Evolutionary conservation across 108 stramenopile genomes (phyloP).

Genomic region (Skeletonema costatum): DNA sequence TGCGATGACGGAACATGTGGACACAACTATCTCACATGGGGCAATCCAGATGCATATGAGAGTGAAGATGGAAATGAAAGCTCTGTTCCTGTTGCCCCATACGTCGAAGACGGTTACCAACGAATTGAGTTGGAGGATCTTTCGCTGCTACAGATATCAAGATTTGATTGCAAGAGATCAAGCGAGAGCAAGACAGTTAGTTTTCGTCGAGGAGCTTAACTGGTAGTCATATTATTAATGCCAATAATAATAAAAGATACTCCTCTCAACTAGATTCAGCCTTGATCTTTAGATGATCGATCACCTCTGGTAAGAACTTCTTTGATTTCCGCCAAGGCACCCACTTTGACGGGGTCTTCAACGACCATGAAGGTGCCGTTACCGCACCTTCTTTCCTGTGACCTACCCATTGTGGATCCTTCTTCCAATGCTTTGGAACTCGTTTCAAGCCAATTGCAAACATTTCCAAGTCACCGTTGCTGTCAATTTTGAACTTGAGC

Average conservation of each 20-base stretch:
- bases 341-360: constrained; percentile 60
- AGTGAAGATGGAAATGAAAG: constrained; percentile 4
- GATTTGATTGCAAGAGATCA: constrained; percentile 69
- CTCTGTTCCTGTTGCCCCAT: constrained; percentile 32
- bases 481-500: constrained; percentile 40
- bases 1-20: constrained; percentile 82
- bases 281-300: constrained; percentile 47
- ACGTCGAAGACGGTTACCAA: constrained; percentile 66
- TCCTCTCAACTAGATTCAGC: constrained; percentile 2
- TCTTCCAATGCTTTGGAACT: constrained; percentile 59
- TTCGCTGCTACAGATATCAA: constrained; percentile 62
- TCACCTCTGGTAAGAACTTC: constrained; percentile 44
- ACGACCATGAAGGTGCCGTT: constrained; percentile 44
- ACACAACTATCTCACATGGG: constrained; percentile 84
- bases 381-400: constrained; percentile 3
- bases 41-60: constrained; percentile 54
- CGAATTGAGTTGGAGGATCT: constrained; percentile 65
- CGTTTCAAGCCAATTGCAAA: constrained; percentile 61
- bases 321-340: constrained; percentile 32
- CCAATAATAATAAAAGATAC: neutral
- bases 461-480: constrained; percentile 59
- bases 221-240: neutral
- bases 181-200: constrained; percentile 73
- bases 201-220: constrained; percentile 50
- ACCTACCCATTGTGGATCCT: constrained; percentile 51